A percentile compares a stretch with the other conserved stretches of the same genome.
Conservation (phyloP, 1,284 basidiomycete species). For the Ustilago loliicola region DNA sequence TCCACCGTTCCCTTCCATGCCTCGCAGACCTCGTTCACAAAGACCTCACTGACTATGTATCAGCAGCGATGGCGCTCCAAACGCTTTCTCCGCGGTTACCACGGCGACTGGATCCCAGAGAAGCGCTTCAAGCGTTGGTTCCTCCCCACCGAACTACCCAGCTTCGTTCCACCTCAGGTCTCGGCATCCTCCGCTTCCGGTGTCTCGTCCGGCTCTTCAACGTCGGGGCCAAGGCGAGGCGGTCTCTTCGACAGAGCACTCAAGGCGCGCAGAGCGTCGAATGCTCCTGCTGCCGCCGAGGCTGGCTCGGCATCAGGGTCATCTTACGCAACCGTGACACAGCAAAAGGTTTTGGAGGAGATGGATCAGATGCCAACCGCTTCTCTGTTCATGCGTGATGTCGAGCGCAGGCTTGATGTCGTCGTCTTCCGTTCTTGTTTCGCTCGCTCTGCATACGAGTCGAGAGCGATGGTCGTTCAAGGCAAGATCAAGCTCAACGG, state of each 20-base stretch:
- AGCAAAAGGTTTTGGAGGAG: conserved; percentile 41
- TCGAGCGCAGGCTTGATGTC: conserved; percentile 94
- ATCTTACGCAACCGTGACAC: conserved; percentile 28
- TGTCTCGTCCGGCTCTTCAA: conserved; percentile 25
- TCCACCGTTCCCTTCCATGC: conserved; percentile 65
- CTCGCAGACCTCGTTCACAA: conserved; percentile 76
- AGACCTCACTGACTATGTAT: conserved; percentile 80
- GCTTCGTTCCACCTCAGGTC: conserved; percentile 75
- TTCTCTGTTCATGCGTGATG: conserved; percentile 69
- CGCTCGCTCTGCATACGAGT: conserved; percentile 89
- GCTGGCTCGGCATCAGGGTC: conserved; percentile 16
- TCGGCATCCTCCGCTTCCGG: conserved; percentile 44
- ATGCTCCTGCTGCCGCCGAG: conserved; percentile 3
- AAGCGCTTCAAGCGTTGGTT: conserved; percentile 96
- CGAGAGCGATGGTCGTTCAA: conserved; percentile 85
- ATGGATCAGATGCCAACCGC: conserved; percentile 62
- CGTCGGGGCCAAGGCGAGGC: conserved; percentile 31
- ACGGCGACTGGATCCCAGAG: conserved; percentile 94
- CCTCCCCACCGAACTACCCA: conserved; percentile 86
- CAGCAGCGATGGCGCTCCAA: conserved; percentile 94
- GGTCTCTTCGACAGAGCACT: conserved; percentile 44
- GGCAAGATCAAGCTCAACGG: conserved; percentile 92
- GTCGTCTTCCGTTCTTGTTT: conserved; percentile 93
- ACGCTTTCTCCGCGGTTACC: conserved; percentile 90
- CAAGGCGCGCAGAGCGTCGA: conserved; percentile 38